Conservation (phyloP, 768 basidiomycete genomes). For the Serendipita sp. region DNA sequence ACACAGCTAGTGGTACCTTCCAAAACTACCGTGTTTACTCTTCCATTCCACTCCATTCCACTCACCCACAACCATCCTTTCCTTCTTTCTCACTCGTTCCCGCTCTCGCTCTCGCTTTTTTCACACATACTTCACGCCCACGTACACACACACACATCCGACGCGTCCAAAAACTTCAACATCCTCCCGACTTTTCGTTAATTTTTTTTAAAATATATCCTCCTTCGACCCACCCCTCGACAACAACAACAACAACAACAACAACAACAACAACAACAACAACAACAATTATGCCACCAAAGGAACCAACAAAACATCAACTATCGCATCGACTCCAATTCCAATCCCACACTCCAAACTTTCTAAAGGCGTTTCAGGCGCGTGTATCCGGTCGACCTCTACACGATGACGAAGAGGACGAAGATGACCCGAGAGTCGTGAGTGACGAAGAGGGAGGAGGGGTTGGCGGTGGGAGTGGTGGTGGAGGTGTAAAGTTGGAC, state of each 20-base stretch:
- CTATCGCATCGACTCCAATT: neutral
- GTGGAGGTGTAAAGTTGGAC: neutral
- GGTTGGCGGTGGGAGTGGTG: neutral
- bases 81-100: no score
- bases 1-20: no score
- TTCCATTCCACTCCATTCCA: no score
- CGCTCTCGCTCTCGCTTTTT: no score
- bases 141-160: no score
- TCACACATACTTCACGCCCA: no score
- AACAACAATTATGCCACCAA: neutral
- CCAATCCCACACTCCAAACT: neutral
- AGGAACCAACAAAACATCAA: neutral
- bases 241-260: neutral
- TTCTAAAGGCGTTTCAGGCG: slow-evolving; percentile 1
- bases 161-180: no score
- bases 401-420: neutral
- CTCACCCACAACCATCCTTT: no score
- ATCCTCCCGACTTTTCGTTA: no score
- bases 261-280: no score
- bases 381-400: neutral
- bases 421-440: neutral
- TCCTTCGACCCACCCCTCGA: neutral
- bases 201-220: no score
- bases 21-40: no score
- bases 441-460: neutral